Base-by-base conservation (phyloP, 1,139 yeast species). In the Diutina mesorugosa region DNA sequence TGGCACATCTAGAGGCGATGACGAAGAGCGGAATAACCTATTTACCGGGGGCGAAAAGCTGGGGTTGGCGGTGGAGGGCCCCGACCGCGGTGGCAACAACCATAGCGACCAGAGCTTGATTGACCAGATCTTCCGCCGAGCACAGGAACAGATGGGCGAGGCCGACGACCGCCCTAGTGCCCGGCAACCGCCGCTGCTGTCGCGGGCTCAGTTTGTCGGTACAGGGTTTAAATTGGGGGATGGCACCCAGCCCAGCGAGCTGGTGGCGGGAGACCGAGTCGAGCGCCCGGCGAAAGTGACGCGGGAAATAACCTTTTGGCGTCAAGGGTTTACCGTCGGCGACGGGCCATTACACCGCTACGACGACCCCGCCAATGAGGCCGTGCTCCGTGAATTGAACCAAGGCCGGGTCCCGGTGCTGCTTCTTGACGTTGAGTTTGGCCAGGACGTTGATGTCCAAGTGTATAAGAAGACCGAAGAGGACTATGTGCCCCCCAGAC, bases 11-110 rank as follows among this genome's bases (percentile, higher is more conserved):
- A 84, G 77, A 47, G 81, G 77, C 29, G 85, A 80, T 50, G 88
- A 84, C 57, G 88, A 81, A 58, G 83, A 84, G 56, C 81, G 84
- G 18, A 82, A 83, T 61, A 80, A 85, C 62, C 82, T 88, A 68
- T 95, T 93, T 64, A 93, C 98, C 3, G 97, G 97, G 28, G 99
- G 97, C 57, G 97, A 91, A 67, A 91, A 91, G 65, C 89, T 97
- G 1, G 98, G 87, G 0, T 75, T 93, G 62, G 96, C 93, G 62
- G 97, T 93, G 12, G 96, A 95, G 66, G 91, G 91, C 66, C 98
- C 98, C 9, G 82, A 84, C 64, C 59, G 59, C 38, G 60, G 62
- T 18, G 57, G 66, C 51, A 74, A 73, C 41, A 10, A 10, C 14
- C 41, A 10, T 16, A 21, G 3, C 26, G 80, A 71, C 69, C 28